A percentile compares a stretch with the other conserved stretches of the same genome.
phyloP scores from a whole-genome alignment of 176 grass and related monocot species.

The Carex myosuroides region DNA sequence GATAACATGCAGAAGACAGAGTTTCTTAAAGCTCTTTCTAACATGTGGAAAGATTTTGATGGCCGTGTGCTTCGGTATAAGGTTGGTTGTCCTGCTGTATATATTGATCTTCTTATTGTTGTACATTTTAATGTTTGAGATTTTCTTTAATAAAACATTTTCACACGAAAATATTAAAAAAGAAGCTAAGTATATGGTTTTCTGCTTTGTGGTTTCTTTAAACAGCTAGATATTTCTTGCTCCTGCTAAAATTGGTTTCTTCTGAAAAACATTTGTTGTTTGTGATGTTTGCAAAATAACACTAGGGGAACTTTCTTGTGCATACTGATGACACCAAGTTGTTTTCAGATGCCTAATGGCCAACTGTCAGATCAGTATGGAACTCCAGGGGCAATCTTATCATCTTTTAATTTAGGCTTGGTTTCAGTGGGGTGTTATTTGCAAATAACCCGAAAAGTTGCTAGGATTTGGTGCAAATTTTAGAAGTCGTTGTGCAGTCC shows the following conservation, averaged over 20 bases:
- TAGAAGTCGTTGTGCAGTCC: not conserved
- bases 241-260: not conserved
- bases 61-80: conserved; percentile 91
- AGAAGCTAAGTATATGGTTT: not conserved
- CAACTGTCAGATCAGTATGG: not conserved
- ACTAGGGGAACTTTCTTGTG: not conserved
- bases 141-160: not conserved
- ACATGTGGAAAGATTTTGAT: conserved; percentile 99
- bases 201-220: not conserved
- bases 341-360: not conserved
- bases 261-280: not conserved
- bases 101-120: conserved; percentile 9
- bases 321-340: not conserved
- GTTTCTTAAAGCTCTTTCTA: conserved; percentile 93
- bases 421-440: not conserved
- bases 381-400: not conserved
- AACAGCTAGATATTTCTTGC: not conserved
- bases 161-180: not conserved
- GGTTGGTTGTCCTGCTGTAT: conserved; percentile 40
- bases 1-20: conserved; percentile 99
- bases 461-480: not conserved
- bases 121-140: not conserved
- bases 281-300: not conserved
- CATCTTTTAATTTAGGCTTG: not conserved
- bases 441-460: not conserved